Evolutionary conservation across 148 eudicot genomes (phyloP).

Genomic region (Chenopodium berlandieri): DNA sequence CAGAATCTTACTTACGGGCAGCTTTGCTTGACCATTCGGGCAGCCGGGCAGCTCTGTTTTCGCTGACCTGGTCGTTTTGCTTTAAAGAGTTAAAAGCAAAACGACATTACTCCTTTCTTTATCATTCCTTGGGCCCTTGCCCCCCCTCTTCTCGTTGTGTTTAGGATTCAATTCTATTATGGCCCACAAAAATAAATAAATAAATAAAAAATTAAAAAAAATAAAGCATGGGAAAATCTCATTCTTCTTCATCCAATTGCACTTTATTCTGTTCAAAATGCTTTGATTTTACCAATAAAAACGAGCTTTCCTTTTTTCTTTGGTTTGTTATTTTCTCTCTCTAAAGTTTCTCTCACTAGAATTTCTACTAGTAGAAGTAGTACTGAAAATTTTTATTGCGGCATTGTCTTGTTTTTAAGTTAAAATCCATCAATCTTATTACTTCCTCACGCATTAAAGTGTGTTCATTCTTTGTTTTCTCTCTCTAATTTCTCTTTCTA

Average conservation of each 20-base stretch:
- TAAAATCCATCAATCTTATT: constrained; percentile 24
- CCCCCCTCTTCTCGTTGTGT: neutral
- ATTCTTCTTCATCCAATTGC: constrained; percentile 22
- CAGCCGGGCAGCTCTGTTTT: constrained; percentile 17
- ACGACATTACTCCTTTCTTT: constrained; percentile 25
- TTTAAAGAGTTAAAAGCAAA: constrained; percentile 21
- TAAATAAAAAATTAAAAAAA: neutral
- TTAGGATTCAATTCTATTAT: neutral
- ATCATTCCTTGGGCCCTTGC: neutral
- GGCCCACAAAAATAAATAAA: neutral
- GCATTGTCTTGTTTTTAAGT: constrained; percentile 46
- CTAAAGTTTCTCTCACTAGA: neutral
- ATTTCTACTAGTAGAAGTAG: neutral
- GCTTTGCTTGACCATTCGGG: constrained; percentile 25
- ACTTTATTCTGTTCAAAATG: constrained; percentile 79
- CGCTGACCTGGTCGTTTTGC: constrained; percentile 30
- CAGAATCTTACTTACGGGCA: neutral
- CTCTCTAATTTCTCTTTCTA: neutral
- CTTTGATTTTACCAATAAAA: constrained; percentile 40
- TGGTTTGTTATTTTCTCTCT: constrained; percentile 18
- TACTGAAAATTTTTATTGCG: constrained; percentile 9
- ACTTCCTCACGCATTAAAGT: constrained; percentile 34
- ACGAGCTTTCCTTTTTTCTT: constrained; percentile 23
- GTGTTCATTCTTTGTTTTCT: neutral
- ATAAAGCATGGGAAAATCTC: neutral